Evolutionary conservation across 371 early-diverging fungal species (phyloP).

Genomic region (Funneliformis caledonium): DNA sequence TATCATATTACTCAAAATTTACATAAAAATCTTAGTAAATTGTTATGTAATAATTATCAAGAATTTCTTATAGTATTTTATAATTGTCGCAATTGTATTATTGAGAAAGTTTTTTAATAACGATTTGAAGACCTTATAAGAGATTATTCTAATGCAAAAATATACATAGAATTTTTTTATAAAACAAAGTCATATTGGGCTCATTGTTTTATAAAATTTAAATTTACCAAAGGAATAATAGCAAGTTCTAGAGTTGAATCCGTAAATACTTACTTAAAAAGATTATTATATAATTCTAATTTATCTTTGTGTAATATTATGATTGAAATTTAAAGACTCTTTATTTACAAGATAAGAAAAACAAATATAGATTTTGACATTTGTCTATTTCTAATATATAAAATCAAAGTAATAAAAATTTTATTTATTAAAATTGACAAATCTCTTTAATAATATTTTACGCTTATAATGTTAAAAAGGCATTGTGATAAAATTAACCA

Average conservation of each 20-base stretch:
- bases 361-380: no score
- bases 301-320: no score
- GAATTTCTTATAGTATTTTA: not conserved
- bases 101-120: not conserved
- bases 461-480: not conserved
- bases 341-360: no score
- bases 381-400: not conserved
- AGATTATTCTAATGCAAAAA: not conserved
- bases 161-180: not conserved
- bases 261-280: no score
- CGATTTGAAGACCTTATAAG: not conserved
- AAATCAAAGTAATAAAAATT: not conserved
- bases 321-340: no score
- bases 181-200: not conserved
- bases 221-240: not conserved
- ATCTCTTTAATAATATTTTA: not conserved
- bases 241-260: no score
- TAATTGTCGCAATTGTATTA: not conserved
- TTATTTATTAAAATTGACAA: not conserved
- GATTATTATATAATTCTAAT: no score
- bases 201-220: slow-evolving; percentile 11
- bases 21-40: not conserved
- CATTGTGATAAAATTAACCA: not conserved
- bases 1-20: not conserved
- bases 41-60: not conserved